Evolutionary conservation across 495 filamentous ascomycete species (phyloP).

Genomic region (Cryomyces minteri): DNA sequence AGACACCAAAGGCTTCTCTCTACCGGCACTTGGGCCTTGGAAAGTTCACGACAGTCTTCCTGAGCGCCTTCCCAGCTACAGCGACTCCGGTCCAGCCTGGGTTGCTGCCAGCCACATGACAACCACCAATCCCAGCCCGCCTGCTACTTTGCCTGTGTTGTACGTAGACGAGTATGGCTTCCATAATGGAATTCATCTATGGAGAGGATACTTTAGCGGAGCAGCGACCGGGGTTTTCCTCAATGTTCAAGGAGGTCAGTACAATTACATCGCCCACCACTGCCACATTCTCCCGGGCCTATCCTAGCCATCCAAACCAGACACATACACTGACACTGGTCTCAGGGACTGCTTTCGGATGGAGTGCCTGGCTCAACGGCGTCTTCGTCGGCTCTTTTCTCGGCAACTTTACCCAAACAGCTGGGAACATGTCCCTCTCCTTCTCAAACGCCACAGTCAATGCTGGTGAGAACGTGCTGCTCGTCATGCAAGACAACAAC

Average conservation of each 20-base stretch:
- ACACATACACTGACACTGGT: too few species aligned
- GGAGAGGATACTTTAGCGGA: conserved; percentile 15
- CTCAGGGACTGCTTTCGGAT: conserved; percentile 13
- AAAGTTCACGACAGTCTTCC: conserved; percentile 15
- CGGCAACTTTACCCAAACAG: conserved; percentile 5
- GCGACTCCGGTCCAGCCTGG: conserved; percentile 15
- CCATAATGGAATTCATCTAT: conserved; percentile 15
- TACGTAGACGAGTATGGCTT: conserved; percentile 19
- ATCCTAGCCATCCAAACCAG: too few species aligned
- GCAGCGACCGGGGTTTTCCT: conserved; percentile 11
- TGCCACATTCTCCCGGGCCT: not conserved
- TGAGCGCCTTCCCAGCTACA: conserved; percentile 9
- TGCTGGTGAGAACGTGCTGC: conserved; percentile 12
- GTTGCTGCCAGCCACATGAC: conserved; percentile 9
- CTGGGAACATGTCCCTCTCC: conserved; percentile 11
- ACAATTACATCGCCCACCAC: not conserved
- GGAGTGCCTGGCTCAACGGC: conserved; percentile 17
- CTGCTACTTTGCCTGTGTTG: conserved; percentile 14
- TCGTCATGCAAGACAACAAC: conserved; percentile 16
- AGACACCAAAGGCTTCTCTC: not conserved
- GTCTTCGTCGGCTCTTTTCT: conserved; percentile 12
- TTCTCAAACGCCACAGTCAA: conserved; percentile 9
- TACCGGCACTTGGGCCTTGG: conserved; percentile 12
- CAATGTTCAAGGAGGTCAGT: conserved; percentile 6
- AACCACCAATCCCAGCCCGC: conserved; percentile 13